Conservation (phyloP, 2,329 filamentous ascomycete genomes). For the Talaromyces marneffei region DNA sequence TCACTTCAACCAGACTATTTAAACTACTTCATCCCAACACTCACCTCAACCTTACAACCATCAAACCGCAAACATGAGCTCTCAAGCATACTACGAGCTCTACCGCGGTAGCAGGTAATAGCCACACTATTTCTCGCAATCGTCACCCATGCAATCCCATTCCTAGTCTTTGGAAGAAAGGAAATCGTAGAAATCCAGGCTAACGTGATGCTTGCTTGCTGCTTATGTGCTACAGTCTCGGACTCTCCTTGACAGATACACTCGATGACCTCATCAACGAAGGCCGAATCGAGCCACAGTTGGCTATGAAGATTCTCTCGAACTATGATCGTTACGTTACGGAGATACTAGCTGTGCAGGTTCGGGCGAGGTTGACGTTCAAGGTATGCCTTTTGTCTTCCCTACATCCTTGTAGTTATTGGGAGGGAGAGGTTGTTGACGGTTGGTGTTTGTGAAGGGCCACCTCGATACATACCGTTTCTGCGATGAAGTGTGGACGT, state of each 20-base stretch:
- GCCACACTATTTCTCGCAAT: not conserved
- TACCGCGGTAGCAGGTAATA: conserved; percentile 96
- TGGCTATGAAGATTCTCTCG: conserved; percentile 95
- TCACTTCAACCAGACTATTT: conserved; percentile 4
- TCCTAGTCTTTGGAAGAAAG: not conserved
- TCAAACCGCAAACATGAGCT: conserved; percentile 40
- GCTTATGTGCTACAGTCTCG: conserved; percentile 59
- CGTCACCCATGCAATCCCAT: not conserved
- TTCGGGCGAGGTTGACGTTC: conserved; percentile 85
- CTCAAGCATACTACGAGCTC: conserved; percentile 75
- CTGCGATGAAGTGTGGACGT: conserved; percentile 99
- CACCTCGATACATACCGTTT: conserved; percentile 98
- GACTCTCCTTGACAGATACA: conserved; percentile 86
- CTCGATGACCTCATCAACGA: conserved; percentile 95
- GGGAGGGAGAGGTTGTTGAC: not conserved
- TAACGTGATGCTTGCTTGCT: conserved; percentile 18
- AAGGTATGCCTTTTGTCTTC: conserved; percentile 77
- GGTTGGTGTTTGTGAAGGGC: conserved; percentile 52
- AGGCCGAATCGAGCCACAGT: conserved; percentile 90
- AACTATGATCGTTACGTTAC: conserved; percentile 94
- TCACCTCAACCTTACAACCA: not conserved
- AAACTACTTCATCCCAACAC: not conserved
- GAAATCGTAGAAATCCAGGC: conserved; percentile 1
- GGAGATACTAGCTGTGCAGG: conserved; percentile 83
- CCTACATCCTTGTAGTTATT: no score